These are phyloP conservation scores for Penicillium griseofulvum DNA, from an alignment of 2,329 filamentous ascomycete genomes.

Conservation along the genomic window DNA sequence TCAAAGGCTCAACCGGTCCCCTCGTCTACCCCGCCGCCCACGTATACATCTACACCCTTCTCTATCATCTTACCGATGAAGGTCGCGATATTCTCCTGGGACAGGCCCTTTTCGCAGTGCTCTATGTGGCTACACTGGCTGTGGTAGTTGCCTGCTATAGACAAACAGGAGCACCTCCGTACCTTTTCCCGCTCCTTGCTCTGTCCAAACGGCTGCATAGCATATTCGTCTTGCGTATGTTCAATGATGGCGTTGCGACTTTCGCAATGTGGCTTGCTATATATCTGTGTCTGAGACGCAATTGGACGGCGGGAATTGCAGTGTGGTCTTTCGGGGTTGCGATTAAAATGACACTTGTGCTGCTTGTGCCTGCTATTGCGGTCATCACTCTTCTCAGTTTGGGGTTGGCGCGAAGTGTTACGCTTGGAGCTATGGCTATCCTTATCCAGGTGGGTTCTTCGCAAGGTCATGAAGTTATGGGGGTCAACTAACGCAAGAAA, in stretches of 20 bases:
- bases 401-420: conserved; percentile 64
- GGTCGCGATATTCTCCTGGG: conserved; percentile 74
- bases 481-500: not conserved
- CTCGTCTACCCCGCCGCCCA: conserved; percentile 93
- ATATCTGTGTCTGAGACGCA: conserved; percentile 68
- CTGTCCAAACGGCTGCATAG: conserved; percentile 91
- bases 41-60: conserved; percentile 80
- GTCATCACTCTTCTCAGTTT: conserved; percentile 71
- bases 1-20: conserved; percentile 85
- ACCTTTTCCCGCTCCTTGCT: conserved; percentile 79
- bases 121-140: conserved; percentile 74
- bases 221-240: conserved; percentile 86
- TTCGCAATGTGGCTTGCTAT: conserved; percentile 82
- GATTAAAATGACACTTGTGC: conserved; percentile 91
- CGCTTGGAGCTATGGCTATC: conserved; percentile 67
- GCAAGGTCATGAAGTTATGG: not conserved
- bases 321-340: conserved; percentile 76
- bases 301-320: conserved; percentile 70
- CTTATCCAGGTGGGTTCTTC: conserved; percentile 67
- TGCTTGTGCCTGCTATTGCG: conserved; percentile 77
- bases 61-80: conserved; percentile 74
- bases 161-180: conserved; percentile 61
- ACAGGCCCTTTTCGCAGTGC: conserved; percentile 75
- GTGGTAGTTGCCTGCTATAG: conserved; percentile 79
- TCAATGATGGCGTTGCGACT: conserved; percentile 91